These are phyloP conservation scores for Paralagenidium karlingii DNA, from an alignment of 352 stramenopile species.

Conservation along the genomic window DNA sequence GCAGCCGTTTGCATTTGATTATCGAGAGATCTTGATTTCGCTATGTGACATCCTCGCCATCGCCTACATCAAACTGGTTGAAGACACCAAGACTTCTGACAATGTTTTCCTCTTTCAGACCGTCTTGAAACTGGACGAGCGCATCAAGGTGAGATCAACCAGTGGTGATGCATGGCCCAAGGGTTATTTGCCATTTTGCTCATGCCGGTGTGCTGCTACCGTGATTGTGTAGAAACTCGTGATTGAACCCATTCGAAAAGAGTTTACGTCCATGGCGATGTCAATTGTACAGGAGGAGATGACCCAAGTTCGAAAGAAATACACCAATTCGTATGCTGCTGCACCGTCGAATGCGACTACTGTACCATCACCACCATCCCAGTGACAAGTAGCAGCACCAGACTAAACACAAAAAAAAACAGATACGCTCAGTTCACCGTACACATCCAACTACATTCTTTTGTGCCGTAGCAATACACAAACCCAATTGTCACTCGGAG, in stretches of 20 bases:
- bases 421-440: too few relatives aligned
- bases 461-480: too few relatives aligned
- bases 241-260: conserved; percentile 70
- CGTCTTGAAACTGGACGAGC: conserved; percentile 66
- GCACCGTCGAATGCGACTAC: too few relatives aligned
- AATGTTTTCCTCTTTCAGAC: conserved; percentile 67
- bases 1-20: conserved; percentile 69
- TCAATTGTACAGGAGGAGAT: conserved; percentile 52
- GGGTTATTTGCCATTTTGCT: background rate
- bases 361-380: too few relatives aligned
- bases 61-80: conserved; percentile 73
- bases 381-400: too few relatives aligned
- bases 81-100: conserved; percentile 57
- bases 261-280: conserved; percentile 48
- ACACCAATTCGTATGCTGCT: too few relatives aligned
- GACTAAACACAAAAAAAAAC: too few relatives aligned
- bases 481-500: too few relatives aligned
- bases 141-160: conserved; percentile 79
- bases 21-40: conserved; percentile 67
- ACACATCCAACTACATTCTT: too few relatives aligned
- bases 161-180: too few relatives aligned
- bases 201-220: background rate
- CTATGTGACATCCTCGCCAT: conserved; percentile 72
- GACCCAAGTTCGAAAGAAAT: conserved; percentile 29
- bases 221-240: conserved; percentile 54